phyloP scores from a whole-genome alignment of 2,329 filamentous ascomycete species.

The Fusarium caatingaense region DNA sequence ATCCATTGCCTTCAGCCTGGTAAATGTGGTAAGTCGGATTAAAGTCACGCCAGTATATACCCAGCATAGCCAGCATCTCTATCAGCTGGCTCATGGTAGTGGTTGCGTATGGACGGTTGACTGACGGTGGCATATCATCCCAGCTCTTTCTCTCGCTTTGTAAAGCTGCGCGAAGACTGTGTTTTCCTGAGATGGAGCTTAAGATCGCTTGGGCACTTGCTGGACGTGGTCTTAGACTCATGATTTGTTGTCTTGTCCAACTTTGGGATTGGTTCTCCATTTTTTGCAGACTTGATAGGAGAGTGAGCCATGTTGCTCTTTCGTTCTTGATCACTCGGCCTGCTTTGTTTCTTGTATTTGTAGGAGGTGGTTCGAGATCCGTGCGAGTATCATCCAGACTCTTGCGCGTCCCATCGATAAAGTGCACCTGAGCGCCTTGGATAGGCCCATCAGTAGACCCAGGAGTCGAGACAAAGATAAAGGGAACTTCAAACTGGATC shows the following conservation, averaged over 20 bases:
- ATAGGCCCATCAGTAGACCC: neutral
- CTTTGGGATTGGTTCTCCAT: conserved; percentile 26
- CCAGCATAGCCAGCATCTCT: conserved; percentile 24
- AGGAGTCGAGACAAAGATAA: conserved; percentile 6
- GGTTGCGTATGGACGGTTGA: conserved; percentile 18
- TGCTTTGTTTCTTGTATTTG: neutral
- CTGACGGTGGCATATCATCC: conserved; percentile 17
- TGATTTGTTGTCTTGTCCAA: conserved; percentile 26
- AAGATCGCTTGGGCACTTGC: conserved; percentile 11
- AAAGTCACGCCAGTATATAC: conserved; percentile 25
- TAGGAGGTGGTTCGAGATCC: conserved; percentile 1
- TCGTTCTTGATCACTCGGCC: conserved; percentile 16
- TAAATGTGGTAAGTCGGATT: conserved; percentile 9
- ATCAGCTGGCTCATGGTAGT: conserved; percentile 23
- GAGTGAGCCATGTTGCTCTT: conserved; percentile 11
- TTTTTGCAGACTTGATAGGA: conserved; percentile 12
- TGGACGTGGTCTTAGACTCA: conserved; percentile 11
- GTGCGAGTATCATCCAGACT: conserved; percentile 20
- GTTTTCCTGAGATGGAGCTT: conserved; percentile 8
- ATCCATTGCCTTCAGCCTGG: conserved; percentile 19
- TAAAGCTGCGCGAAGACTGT: conserved; percentile 3
- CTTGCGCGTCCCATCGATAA: conserved; percentile 12
- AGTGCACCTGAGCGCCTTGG: neutral
- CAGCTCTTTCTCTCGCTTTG: conserved; percentile 23
- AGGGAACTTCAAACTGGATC: conserved; percentile 6